Base-by-base conservation (phyloP, 805 yeast genomes). In the Wickerhamiella domercqiae region DNA sequence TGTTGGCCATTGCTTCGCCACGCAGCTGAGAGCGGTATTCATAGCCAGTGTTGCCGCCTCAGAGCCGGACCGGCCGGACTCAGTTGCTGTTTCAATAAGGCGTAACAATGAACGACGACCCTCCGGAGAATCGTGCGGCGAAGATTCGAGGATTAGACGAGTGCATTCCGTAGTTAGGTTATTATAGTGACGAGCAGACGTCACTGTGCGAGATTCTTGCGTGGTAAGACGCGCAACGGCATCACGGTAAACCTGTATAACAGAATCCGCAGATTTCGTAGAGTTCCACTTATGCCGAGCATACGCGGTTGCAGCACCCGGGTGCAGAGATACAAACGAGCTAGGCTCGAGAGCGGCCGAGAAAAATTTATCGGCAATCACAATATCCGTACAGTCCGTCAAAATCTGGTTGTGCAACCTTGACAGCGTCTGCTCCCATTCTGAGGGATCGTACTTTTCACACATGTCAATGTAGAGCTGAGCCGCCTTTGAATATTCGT, bases 401-500 rank as follows among this genome's bases (percentile, higher is more conserved):
- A 49, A 36, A n/a, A 49, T 45, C 25, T 39, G 40, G 39, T 48
- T 49, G 44, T 48, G 50, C 33, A 48, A 37, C 1, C 53, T 44
- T 21, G 40, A 21, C 18, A 49, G 29, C 4, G 45, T 39, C 7
- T 21, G 29, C 29, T 36, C 33, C 45, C 42, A 41, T 26, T 37
- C n/a, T 7, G 13, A 17, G 21, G 41, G 14, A 21, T 40, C 40
- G 34, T 46, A 48, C 13, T 36, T 22, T 18, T 40, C 40, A 29
- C 44, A 35, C 35, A 49, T 44, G 13, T 40, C 31, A 7, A 49
- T 40, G 29, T 47, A 49, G 17, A 44, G 38, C 34, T 46, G 44
- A 11, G 49, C 50, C 11, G 49, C 51, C 4, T 31, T 34, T 28
- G 36, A 39, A 32, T 32, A 41, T 34, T 39, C 42, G 32, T 35